Evolutionary conservation across 441 rosid genomes (phyloP).

Genomic region (Populus trichocarpa): DNA sequence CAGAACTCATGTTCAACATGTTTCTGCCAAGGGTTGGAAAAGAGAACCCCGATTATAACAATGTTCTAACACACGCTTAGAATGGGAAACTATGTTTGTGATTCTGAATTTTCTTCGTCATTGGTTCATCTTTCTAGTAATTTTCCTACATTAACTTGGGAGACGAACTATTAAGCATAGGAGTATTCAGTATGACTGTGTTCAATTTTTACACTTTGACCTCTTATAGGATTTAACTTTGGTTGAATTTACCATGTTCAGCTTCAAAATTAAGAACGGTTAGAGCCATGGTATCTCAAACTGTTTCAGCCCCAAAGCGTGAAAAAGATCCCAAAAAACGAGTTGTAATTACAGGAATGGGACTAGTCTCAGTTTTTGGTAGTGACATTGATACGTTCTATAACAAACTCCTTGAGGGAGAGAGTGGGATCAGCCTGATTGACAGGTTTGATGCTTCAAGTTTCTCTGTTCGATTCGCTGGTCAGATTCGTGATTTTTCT

Average conservation of each 20-base stretch:
- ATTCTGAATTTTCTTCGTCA: not conserved
- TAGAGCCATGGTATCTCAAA: constrained; percentile 39
- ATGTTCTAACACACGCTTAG: not conserved
- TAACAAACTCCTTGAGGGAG: constrained; percentile 52
- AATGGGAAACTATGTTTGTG: not conserved
- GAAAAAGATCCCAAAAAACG: constrained; percentile 54
- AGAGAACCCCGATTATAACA: not conserved
- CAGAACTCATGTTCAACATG: not conserved
- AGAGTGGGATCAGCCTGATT: constrained; percentile 54
- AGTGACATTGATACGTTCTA: constrained; percentile 40
- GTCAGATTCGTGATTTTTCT: constrained; percentile 55
- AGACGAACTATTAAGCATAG: not conserved
- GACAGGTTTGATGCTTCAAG: constrained; percentile 56
- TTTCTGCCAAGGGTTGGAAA: not conserved
- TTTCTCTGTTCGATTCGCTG: constrained; percentile 51
- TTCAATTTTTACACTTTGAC: not conserved
- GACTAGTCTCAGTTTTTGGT: constrained; percentile 62
- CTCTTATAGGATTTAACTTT: not conserved
- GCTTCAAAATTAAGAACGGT: constrained; percentile 38
- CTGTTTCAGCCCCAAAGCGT: constrained; percentile 45
- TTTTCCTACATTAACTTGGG: not conserved
- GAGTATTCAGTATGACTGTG: not conserved
- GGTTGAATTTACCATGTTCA: constrained; percentile 18
- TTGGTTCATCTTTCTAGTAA: not conserved
- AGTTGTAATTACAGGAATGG: constrained; percentile 66